These are phyloP conservation scores for Leccinum griseonigrum DNA, from an alignment of 1,284 basidiomycete species.

Conservation along the genomic window DNA sequence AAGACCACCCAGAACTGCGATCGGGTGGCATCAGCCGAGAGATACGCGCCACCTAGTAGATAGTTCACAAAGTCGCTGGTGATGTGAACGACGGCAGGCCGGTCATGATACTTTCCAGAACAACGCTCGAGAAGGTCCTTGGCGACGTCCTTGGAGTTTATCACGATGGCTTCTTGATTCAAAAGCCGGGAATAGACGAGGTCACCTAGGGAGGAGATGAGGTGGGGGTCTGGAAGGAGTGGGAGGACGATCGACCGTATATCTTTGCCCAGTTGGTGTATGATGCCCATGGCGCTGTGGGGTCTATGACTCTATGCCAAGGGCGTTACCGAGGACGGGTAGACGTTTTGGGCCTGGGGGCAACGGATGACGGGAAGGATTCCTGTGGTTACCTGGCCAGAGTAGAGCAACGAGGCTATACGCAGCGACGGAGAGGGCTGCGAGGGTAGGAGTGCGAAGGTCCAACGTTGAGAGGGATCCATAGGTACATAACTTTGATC, in stretches of 20 bases:
- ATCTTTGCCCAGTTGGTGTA: constrained; percentile 26
- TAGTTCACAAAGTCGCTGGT: constrained; percentile 29
- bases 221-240: neutral
- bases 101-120: constrained; percentile 31
- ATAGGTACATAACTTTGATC: neutral
- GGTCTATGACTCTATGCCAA: constrained; percentile 24
- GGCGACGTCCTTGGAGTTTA: constrained; percentile 28
- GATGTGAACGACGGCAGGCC: constrained; percentile 24
- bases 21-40: neutral
- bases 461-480: constrained; percentile 10
- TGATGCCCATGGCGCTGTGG: constrained; percentile 24
- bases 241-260: constrained; percentile 16
- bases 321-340: constrained; percentile 28
- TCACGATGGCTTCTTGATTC: constrained; percentile 30
- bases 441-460: constrained; percentile 12
- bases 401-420: constrained; percentile 7
- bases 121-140: constrained; percentile 31
- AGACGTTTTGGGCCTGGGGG: constrained; percentile 29
- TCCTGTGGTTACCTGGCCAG: constrained; percentile 9
- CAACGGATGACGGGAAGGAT: constrained; percentile 9
- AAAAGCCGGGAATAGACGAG: constrained; percentile 28
- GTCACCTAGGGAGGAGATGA: constrained; percentile 16
- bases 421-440: constrained; percentile 2
- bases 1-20: constrained; percentile 28
- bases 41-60: neutral